Evolutionary conservation across 2,329 filamentous ascomycete genomes (phyloP).

Genomic region (Diaporthe citriasiana): DNA sequence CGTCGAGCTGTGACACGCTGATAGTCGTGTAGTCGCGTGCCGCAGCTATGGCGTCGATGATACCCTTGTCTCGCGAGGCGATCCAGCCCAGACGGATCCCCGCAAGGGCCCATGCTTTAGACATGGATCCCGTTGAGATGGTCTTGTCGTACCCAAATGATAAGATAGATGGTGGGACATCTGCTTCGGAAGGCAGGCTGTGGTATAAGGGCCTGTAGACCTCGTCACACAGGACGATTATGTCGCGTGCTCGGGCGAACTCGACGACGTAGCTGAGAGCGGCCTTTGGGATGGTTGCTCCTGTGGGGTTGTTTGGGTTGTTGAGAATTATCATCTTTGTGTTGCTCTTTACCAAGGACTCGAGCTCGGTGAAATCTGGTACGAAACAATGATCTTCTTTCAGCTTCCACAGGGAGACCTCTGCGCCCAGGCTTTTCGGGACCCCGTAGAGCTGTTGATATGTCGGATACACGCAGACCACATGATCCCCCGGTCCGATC

Average conservation of each 20-base stretch:
- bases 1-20: slow-evolving; percentile 85
- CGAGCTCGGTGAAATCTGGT: slow-evolving; percentile 76
- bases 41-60: slow-evolving; percentile 74
- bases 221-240: slow-evolving; percentile 82
- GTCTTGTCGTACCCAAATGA: slow-evolving; percentile 79
- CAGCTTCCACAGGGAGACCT: slow-evolving; percentile 83
- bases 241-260: slow-evolving; percentile 72
- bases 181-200: slow-evolving; percentile 65
- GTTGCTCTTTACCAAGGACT: slow-evolving; percentile 73
- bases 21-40: slow-evolving; percentile 89
- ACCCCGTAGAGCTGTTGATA: slow-evolving; percentile 88
- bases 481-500: slow-evolving; percentile 81
- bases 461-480: slow-evolving; percentile 88
- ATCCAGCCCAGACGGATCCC: slow-evolving; percentile 89
- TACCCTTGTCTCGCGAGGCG: slow-evolving; percentile 72
- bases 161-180: slow-evolving; percentile 75
- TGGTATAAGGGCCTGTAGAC: slow-evolving; percentile 90
- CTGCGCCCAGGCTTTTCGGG: slow-evolving; percentile 80
- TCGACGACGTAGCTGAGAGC: slow-evolving; percentile 73
- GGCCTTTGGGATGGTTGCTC: slow-evolving; percentile 74
- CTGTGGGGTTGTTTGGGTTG: slow-evolving; percentile 88
- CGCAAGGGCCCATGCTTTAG: slow-evolving; percentile 86
- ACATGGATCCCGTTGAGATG: slow-evolving; percentile 84
- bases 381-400: slow-evolving; percentile 75
- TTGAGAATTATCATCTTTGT: slow-evolving; percentile 76